Conservation (phyloP, 352 stramenopile species). For the Globisporangium polare region DNA sequence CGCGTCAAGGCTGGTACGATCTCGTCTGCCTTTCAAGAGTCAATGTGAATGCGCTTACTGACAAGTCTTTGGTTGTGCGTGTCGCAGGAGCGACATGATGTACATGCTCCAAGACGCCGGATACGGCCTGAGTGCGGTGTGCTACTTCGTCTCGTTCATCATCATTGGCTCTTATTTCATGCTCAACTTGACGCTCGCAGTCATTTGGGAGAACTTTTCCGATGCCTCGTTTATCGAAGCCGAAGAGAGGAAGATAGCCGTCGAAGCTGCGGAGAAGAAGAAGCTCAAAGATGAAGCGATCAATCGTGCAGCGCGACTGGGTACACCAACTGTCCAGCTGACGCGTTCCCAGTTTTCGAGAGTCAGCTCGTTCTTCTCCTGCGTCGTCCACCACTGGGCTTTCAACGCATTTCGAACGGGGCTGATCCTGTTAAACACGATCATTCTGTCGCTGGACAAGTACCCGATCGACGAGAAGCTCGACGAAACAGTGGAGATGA, state of each 20-base stretch:
- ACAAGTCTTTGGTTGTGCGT: not conserved
- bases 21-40: not conserved
- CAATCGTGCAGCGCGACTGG: slow-evolving; percentile 7
- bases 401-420: slow-evolving; percentile 52
- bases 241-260: slow-evolving; percentile 27
- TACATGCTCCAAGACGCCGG: slow-evolving; percentile 59
- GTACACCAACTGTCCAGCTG: not conserved
- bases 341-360: slow-evolving; percentile 14
- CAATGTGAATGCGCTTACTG: not conserved
- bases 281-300: slow-evolving; percentile 21
- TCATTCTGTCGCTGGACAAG: slow-evolving; percentile 79
- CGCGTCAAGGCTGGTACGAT: slow-evolving; percentile 87
- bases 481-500: slow-evolving; percentile 39
- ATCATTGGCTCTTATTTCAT: slow-evolving; percentile 90
- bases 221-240: slow-evolving; percentile 54
- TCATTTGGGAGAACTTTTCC: slow-evolving; percentile 86
- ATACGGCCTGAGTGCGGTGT: slow-evolving; percentile 34
- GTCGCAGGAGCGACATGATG: slow-evolving; percentile 51
- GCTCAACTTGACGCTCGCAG: slow-evolving; percentile 87
- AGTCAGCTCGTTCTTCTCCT: slow-evolving; percentile 17
- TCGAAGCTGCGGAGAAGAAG: slow-evolving; percentile 22
- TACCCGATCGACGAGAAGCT: slow-evolving; percentile 50
- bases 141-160: slow-evolving; percentile 89
- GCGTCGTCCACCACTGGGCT: slow-evolving; percentile 40
- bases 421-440: slow-evolving; percentile 83